Percentiles rank a stretch among this genome's conserved stretches.
These are phyloP conservation scores for Zoysia matrella DNA, from an alignment of 202 grass and related monocot species.

Conservation along the genomic window DNA sequence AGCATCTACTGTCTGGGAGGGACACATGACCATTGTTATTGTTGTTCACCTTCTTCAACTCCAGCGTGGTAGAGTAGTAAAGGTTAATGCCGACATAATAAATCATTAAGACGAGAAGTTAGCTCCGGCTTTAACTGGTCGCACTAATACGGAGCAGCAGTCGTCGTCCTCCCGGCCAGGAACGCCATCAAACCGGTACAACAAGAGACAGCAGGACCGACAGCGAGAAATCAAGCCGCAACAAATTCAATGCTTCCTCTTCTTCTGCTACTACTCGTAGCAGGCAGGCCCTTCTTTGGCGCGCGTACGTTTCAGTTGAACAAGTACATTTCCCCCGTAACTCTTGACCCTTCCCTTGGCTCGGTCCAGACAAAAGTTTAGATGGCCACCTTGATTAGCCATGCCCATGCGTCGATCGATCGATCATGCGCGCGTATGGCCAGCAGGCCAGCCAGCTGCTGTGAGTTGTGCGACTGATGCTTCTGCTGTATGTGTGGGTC, in stretches of 20 bases:
- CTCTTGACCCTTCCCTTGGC: constrained; percentile 39
- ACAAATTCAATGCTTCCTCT: constrained; percentile 6
- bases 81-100: constrained; percentile 25
- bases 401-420: neutral
- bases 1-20: too few species aligned
- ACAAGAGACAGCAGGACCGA: constrained; percentile 12
- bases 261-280: too few species aligned
- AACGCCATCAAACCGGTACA: constrained; percentile 4
- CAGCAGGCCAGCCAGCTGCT: neutral
- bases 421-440: neutral
- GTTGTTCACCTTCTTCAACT: too few species aligned
- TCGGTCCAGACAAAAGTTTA: constrained; percentile 12
- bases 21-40: constrained; percentile 29
- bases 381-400: constrained; percentile 25
- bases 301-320: constrained; percentile 9
- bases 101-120: constrained; percentile 30
- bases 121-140: constrained; percentile 30
- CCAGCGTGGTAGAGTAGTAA: too few species aligned
- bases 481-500: constrained; percentile 20
- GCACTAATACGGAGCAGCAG: neutral
- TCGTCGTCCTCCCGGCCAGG: neutral
- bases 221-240: neutral
- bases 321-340: constrained; percentile 45
- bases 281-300: too few species aligned
- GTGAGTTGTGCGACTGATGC: constrained; percentile 23